Conservation (phyloP, 2,329 filamentous ascomycete species). For the Hypoxylon sp. region DNA sequence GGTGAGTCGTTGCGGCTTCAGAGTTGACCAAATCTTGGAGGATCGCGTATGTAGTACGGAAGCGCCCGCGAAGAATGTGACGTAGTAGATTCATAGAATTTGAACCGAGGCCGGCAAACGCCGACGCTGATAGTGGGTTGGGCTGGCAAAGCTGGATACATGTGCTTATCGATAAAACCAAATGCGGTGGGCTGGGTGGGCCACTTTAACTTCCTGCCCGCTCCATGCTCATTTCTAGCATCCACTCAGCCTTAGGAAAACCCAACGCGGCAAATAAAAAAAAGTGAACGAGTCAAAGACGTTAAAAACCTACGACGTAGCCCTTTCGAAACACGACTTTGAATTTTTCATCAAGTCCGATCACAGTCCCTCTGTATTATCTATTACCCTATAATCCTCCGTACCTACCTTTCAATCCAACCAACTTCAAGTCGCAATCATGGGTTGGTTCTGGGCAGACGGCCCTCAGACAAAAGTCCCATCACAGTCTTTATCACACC, state of each 20-base stretch:
- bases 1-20: not conserved
- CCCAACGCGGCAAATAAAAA: slow-evolving; percentile 37
- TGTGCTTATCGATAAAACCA: slow-evolving; percentile 6
- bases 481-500: slow-evolving; percentile 46
- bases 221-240: slow-evolving; percentile 14
- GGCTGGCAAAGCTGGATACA: not conserved
- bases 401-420: not conserved
- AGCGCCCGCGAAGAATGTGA: slow-evolving; percentile 21
- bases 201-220: not conserved
- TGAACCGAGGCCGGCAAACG: slow-evolving; percentile 7
- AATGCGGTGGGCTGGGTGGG: not conserved
- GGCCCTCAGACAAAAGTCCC: slow-evolving; percentile 50
- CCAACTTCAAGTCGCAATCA: slow-evolving; percentile 47
- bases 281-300: slow-evolving; percentile 20
- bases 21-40: not conserved
- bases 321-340: not conserved
- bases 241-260: slow-evolving; percentile 29
- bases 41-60: slow-evolving; percentile 12
- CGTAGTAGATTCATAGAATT: slow-evolving; percentile 31
- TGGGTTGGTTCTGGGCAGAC: slow-evolving; percentile 76
- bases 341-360: not conserved
- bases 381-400: slow-evolving; percentile 4
- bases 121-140: too few species aligned
- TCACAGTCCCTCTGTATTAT: not conserved
- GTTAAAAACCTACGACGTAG: slow-evolving; percentile 12